phyloP scores from a whole-genome alignment of 768 basidiomycete genomes.

The Tubosaeta brunneosetosa region DNA sequence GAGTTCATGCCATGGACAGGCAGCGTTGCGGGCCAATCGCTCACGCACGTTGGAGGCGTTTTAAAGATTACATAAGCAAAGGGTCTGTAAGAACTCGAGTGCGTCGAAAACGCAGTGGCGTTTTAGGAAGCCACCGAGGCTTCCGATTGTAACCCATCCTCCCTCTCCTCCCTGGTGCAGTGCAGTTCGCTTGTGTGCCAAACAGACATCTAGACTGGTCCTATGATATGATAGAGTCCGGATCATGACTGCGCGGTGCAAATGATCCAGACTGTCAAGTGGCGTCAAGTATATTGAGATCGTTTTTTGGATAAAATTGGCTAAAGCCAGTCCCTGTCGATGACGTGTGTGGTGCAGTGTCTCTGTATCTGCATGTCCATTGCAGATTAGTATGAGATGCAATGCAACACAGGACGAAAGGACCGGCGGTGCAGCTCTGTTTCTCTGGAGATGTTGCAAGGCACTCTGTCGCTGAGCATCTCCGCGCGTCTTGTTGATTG shows the following conservation, averaged over 20 bases:
- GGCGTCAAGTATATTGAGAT: not conserved
- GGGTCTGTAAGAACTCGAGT: not conserved
- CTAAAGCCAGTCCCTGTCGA: slow-evolving; percentile 1
- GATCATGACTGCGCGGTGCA: slow-evolving; percentile 1
- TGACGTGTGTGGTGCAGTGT: not conserved
- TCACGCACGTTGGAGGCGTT: not conserved
- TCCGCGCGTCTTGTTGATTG: not conserved
- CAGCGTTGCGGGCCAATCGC: not conserved
- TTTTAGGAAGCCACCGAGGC: not conserved
- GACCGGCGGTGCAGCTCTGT: not conserved
- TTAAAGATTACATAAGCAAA: not conserved
- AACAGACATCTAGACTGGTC: too few relatives aligned
- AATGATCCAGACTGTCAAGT: not conserved
- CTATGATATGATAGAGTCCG: not conserved
- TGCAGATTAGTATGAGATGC: not conserved
- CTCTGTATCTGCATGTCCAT: not conserved
- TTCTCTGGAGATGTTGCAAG: not conserved
- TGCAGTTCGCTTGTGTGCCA: too few relatives aligned
- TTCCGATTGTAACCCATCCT: not conserved
- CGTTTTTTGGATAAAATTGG: not conserved
- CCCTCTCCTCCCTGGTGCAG: too few relatives aligned
- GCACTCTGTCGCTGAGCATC: not conserved
- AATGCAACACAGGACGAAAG: not conserved
- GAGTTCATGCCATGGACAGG: not conserved
- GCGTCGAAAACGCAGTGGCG: not conserved